Evolutionary conservation across 768 basidiomycete species (phyloP), one percentile per base, ranked within the genome.

Genomic region (Rhodotorula toruloides): DNA sequence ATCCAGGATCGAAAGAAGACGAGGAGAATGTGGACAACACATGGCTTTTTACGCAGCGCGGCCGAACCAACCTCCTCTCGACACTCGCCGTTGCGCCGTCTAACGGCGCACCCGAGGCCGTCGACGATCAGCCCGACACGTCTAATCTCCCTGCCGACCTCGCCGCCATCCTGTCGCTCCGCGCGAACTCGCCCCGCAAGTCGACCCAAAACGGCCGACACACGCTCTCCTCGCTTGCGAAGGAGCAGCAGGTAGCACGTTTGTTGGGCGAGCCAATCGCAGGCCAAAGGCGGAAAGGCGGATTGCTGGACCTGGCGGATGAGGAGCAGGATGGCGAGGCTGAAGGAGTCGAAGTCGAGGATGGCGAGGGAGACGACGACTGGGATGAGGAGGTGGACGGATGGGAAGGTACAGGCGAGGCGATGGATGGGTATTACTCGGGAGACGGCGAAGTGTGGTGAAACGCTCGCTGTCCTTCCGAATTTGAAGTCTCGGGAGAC

Each of bases 301-400:
- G 65, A 22, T 14, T 67, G 46, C 58, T 61, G 4, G 70, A 67
- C 11, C 44, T 71, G 9, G 46, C 29, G 13, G 61, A 42, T 5
- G 42, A 36, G 16, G 58, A 52, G 27, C 55, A 13, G 31, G 65
- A 19, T 4, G 37, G 36, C 9, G 42, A 27, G 1, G 63, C 36
- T 16, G 58, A 2, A 2, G 58, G 11, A 25, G 65, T 1, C 4
- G 48, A 34, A 3, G 47, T 42, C 3, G 60, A 60, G n/a, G 54
- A 6, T 6, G 65, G 12, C 21, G 69, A 55, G 53, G 42, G 31
- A n/a, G 69, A 70, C 37, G 70, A 71, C n/a, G 65, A 67, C n/a
- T 71, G 70, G 70, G 70, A 63, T 36, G 62, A 59, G 22, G 70
- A 71, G 31, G 54, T 48, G 2, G 70, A 71, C 9, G 70, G 70